A percentile compares a stretch with the other conserved stretches of the same genome.
phyloP scores from a whole-genome alignment of 2,329 filamentous ascomycete genomes.

The Fusarium decemcellulare region DNA sequence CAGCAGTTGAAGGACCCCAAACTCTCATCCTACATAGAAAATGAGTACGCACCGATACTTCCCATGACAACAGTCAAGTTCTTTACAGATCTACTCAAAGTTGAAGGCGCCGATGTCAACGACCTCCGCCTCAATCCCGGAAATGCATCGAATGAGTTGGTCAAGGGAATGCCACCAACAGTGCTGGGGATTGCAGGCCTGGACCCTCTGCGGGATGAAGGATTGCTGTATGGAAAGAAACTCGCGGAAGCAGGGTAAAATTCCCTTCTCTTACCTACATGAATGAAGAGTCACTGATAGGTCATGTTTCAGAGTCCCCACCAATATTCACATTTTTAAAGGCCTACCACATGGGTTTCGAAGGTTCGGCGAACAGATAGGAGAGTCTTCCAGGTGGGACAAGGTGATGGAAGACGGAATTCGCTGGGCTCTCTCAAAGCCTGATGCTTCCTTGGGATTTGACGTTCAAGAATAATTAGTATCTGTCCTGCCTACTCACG shows the following conservation, averaged over 20 bases:
- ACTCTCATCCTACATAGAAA: constrained; percentile 59
- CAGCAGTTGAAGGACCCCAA: constrained; percentile 51
- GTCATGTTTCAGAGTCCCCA: not conserved
- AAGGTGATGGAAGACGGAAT: constrained; percentile 5
- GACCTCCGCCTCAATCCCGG: constrained; percentile 2
- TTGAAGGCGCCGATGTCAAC: not conserved
- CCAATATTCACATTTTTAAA: not conserved
- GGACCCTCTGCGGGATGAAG: constrained; percentile 64
- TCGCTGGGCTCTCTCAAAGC: constrained; percentile 45
- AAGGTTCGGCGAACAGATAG: not conserved
- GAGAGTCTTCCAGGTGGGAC: constrained; percentile 3
- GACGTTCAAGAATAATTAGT: constrained; percentile 12
- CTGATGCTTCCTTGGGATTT: constrained; percentile 47
- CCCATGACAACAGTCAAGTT: not conserved
- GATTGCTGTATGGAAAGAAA: constrained; percentile 59
- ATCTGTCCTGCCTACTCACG: too few species aligned
- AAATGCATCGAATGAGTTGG: constrained; percentile 37
- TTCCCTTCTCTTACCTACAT: not conserved
- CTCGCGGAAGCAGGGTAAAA: constrained; percentile 59
- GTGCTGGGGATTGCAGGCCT: constrained; percentile 60
- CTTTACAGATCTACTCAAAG: not conserved
- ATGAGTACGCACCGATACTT: constrained; percentile 49
- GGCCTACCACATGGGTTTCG: constrained; percentile 7
- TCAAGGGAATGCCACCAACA: constrained; percentile 59
- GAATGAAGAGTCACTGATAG: not conserved